Base-by-base conservation (phyloP, 176 grass and related monocot genomes). In the Tillandsia leiboldiana region DNA sequence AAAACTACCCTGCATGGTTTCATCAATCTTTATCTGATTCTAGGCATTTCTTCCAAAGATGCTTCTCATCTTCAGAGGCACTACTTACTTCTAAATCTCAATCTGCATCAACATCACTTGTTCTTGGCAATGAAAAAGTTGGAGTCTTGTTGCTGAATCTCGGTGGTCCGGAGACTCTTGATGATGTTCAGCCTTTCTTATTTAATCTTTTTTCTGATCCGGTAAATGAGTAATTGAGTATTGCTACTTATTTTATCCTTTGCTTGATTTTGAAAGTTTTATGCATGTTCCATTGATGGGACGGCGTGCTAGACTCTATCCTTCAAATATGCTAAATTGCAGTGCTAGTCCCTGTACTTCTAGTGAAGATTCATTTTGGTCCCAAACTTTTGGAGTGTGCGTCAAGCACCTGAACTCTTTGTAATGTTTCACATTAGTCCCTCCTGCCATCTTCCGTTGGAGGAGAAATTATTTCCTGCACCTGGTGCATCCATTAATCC, bases 131-230 rank as follows among this genome's bases (percentile, higher is more conserved):
- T 65, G 87, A 93, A 71, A 88, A 83, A 81, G 79, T 99, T 2
- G 94, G 89, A 61, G 94, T 99, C 50, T 86, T 99, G 76, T 73
- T 99, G 79, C 78, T 99, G 26, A 99, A 99, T 90, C 86, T 99
- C 26, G 94, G 94, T 69, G 94, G 94, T 10, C 94, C 94, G 64
- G 94, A 97, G 75, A 99, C 89, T 59, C 89, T 93, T 51, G 89
- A 99, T 50, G 94, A 99, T 79, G 89, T 99, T 64, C 94, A 93
- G 64, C 94, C 89, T 51, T 99, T 99, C 84, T 79, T 99, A 70
- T 99, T 93, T 77, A 99, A 99, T 86, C 94, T 99, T 47, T 93
- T 99, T 81, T 70, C 94, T 49, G 94, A 99, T 75, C 94, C 94
- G 71, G 94, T 99, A 90, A 85, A 66, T 65, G 11, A 15, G 49